phyloP scores from a whole-genome alignment of 768 basidiomycete genomes.

The Sarcomyxa edulis region DNA sequence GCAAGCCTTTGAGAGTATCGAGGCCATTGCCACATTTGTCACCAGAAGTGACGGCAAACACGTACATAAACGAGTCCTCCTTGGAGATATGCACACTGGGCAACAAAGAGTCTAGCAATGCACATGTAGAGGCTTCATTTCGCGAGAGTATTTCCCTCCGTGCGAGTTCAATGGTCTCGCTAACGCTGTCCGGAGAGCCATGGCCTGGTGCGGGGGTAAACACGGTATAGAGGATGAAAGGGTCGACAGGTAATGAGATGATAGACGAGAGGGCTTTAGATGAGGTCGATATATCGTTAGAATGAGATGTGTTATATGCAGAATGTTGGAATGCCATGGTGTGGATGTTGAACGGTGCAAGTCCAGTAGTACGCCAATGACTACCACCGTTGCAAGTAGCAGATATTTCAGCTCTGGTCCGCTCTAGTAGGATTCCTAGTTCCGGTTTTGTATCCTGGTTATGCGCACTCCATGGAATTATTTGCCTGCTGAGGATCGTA shows the following conservation, averaged over 20 bases:
- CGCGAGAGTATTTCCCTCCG: conserved; percentile 41
- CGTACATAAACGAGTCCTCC: conserved; percentile 43
- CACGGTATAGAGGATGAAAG: conserved; percentile 40
- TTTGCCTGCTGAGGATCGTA: too few species aligned
- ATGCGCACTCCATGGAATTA: too few species aligned
- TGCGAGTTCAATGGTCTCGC: conserved; percentile 49
- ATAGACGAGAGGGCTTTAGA: conserved; percentile 41
- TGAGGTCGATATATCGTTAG: conserved; percentile 22
- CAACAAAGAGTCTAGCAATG: conserved; percentile 49
- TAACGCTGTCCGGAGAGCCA: conserved; percentile 10
- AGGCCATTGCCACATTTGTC: conserved; percentile 24
- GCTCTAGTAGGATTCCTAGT: too few species aligned
- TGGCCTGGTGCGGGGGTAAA: conserved; percentile 28
- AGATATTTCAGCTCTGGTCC: too few species aligned
- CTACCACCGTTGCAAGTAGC: too few species aligned
- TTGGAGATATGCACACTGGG: conserved; percentile 43
- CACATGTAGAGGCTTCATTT: conserved; percentile 26
- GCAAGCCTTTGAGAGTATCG: conserved; percentile 28
- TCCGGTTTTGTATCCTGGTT: too few species aligned
- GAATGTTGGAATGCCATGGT: too few species aligned
- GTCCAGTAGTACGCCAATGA: too few species aligned
- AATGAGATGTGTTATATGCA: too few species aligned
- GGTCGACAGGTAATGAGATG: conserved; percentile 37
- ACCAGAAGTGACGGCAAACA: conserved; percentile 46
- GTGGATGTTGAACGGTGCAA: too few species aligned